phyloP scores from a whole-genome alignment of 2,329 filamentous ascomycete genomes.

The Clarireedia homoeocarpa region DNA sequence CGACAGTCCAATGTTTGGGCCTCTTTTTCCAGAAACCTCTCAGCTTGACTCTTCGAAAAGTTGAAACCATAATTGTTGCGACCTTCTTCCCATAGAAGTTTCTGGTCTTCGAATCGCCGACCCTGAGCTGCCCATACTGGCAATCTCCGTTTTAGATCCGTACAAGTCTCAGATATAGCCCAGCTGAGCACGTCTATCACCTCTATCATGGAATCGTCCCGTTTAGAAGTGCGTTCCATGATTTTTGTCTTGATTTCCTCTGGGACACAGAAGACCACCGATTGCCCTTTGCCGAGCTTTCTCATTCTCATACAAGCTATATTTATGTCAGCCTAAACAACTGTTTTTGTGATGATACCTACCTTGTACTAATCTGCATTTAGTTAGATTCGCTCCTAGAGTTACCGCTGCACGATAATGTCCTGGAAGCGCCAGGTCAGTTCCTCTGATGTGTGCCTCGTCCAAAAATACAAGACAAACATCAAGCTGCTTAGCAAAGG shows the following conservation, averaged over 20 bases:
- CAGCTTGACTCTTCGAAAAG: too few relatives aligned
- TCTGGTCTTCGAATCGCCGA: conserved; percentile 37
- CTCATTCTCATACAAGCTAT: conserved; percentile 65
- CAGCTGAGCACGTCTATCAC: conserved; percentile 51
- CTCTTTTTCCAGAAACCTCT: too few relatives aligned
- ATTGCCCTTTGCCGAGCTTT: conserved; percentile 59
- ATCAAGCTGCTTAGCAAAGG: conserved; percentile 47
- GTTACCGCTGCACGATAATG: conserved; percentile 59
- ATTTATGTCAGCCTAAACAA: too few relatives aligned
- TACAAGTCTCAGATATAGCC: conserved; percentile 50
- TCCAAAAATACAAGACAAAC: conserved; percentile 61
- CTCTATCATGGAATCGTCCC: conserved; percentile 30
- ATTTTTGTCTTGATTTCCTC: conserved; percentile 53
- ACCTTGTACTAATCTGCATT: conserved; percentile 41
- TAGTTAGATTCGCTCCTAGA: conserved; percentile 54
- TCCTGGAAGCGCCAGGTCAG: conserved; percentile 53
- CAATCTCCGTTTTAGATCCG: conserved; percentile 40
- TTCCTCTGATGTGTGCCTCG: conserved; percentile 63
- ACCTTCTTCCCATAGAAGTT: too few relatives aligned
- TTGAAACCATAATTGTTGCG: too few relatives aligned
- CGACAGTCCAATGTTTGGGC: too few relatives aligned
- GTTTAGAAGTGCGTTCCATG: conserved; percentile 15
- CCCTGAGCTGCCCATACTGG: conserved; percentile 57
- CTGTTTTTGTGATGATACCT: too few relatives aligned
- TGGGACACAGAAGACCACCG: conserved; percentile 52